A percentile compares a stretch with the other conserved stretches of the same genome.
Conservation (phyloP, 1,139 yeast genomes). For the Yamadazyma atmosphaerica region DNA sequence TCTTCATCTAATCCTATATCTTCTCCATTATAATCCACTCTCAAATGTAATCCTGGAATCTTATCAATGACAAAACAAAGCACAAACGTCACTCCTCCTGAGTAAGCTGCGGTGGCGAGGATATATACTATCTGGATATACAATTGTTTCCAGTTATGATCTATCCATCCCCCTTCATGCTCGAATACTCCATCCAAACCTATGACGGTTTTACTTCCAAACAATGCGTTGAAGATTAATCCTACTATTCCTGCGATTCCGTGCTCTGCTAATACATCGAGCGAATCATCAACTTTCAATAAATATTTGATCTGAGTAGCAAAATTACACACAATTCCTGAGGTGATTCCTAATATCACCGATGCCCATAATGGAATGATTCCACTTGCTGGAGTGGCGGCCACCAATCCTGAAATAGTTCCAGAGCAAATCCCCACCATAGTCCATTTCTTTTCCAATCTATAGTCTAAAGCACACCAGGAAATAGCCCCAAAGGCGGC, state of each 20-base stretch:
- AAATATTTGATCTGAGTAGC: constrained; percentile 85
- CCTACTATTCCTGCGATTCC: constrained; percentile 95
- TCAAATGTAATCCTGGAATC: constrained; percentile 79
- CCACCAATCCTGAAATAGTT: constrained; percentile 90
- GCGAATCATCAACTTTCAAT: constrained; percentile 82
- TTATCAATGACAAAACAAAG: constrained; percentile 72
- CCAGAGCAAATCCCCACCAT: constrained; percentile 97
- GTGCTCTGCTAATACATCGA: constrained; percentile 97
- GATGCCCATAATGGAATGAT: constrained; percentile 91
- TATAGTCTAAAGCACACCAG: constrained; percentile 88
- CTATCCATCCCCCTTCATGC: constrained; percentile 90
- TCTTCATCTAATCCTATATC: constrained; percentile 92
- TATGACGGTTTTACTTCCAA: constrained; percentile 83
- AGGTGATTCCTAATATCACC: constrained; percentile 73
- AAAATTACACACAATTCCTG: constrained; percentile 87
- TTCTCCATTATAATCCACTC: constrained; percentile 85
- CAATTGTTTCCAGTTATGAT: constrained; percentile 87
- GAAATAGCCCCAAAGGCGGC: constrained; percentile 91
- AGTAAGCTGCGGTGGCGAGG: constrained; percentile 71
- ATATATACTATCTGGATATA: constrained; percentile 87
- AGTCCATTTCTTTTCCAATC: constrained; percentile 88
- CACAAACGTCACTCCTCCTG: constrained; percentile 74
- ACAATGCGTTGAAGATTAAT: constrained; percentile 79
- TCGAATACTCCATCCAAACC: constrained; percentile 85
- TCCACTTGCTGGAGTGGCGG: constrained; percentile 95